Percentiles rank a stretch among this genome's conserved stretches.
phyloP scores from a whole-genome alignment of 2,329 filamentous ascomycete genomes.

The Neoarthrinium moseri region DNA sequence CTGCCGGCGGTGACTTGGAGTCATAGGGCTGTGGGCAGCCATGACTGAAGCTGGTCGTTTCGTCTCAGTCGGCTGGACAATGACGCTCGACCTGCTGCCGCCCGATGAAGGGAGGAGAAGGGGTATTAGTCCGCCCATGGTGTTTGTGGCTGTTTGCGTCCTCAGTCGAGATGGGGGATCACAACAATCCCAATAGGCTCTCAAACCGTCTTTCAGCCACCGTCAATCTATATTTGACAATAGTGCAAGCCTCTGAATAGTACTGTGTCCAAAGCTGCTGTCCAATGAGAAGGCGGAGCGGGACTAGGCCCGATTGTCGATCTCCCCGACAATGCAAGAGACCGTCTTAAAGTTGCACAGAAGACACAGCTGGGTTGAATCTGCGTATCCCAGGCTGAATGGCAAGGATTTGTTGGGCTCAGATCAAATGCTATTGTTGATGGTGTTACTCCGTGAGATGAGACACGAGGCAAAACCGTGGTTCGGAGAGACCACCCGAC shows the following conservation, averaged over 20 bases:
- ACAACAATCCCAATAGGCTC: no score
- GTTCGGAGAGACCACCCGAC: neutral
- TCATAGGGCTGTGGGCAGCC: constrained; percentile 6
- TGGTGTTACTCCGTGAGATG: neutral
- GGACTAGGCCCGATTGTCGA: no score
- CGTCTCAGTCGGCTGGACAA: constrained; percentile 10
- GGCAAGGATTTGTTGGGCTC: neutral
- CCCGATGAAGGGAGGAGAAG: constrained; percentile 20
- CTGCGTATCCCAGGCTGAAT: neutral
- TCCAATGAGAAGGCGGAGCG: neutral
- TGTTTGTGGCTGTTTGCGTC: no score
- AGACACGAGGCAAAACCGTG: neutral
- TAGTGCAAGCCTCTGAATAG: neutral
- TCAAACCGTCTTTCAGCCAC: neutral
- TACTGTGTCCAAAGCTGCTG: neutral
- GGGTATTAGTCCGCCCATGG: constrained; percentile 25
- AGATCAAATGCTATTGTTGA: neutral
- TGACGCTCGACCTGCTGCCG: constrained; percentile 10
- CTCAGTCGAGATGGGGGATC: no score
- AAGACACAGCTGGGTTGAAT: no score
- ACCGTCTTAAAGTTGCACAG: neutral
- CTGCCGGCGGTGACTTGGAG: constrained; percentile 22
- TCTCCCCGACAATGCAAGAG: no score
- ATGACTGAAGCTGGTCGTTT: constrained; percentile 14
- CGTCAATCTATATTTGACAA: neutral